Evolutionary conservation across 1,139 yeast species (phyloP), one percentile per base, ranked within the genome.

Genomic region (Meyerozyma smithsonii): DNA sequence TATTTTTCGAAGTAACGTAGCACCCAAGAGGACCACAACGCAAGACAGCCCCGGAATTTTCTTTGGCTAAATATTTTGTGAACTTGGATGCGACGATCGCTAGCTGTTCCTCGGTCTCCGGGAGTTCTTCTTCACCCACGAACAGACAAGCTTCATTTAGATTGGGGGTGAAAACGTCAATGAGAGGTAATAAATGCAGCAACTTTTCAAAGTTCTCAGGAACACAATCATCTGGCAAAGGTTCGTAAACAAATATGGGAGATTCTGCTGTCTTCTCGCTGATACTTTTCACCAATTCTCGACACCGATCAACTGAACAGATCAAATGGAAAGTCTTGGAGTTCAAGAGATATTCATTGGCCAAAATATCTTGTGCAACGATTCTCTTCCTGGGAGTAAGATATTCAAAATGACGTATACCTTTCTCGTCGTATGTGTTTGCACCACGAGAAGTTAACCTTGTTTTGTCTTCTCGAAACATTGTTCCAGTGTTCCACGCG

Each of bases 371-470:
- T 0, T 60, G 60, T 1, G 78, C 78, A 15, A 72, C 75, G 5
- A 90, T 77, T 41, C 90, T 68, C 43, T 68, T 71, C 59, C 85
- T 87, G 3, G 82, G 80, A 0, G 89, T 74, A 47, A 50, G 64
- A 52, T 58, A 69, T 26, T 54, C 52, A 43, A 69, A 69, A 36
- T 61, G 64, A 41, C 92, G 59, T 35, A 77, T 72, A 12, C 84
- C 90, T 39, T 77, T 63, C 16, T 65, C 79, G 2, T 77, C 81
- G 55, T 89, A 89, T 36, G 69, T 68, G 56, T 89, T 90, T 68
- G 85, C 78, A 0, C 96, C 97, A 39, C 95, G 63, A 0, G 96
- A 84, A 4, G 97, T 88, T 41, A 67, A 52, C 34, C 97, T 64
- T 1, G 59, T 42, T 0, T 49, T 41, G 44, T 81, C 79, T 3